phyloP scores from a whole-genome alignment of 371 early-diverging fungal species.

The Apophysomyces ossiformis region DNA sequence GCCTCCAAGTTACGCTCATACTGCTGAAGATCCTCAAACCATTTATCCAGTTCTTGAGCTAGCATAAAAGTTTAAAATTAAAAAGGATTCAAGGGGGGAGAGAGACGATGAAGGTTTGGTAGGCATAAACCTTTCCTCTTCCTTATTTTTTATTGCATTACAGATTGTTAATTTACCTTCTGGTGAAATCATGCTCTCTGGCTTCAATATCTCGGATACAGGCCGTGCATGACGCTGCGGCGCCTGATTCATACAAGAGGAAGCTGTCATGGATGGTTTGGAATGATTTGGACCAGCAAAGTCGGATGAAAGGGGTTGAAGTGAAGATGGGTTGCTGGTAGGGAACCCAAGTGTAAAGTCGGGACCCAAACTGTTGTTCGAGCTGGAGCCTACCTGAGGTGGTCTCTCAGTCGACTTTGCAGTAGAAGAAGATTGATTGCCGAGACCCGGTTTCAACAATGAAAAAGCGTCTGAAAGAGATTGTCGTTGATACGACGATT shows the following conservation, averaged over 20 bases:
- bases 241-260: conserved; percentile 1
- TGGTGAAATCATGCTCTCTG: conserved; percentile 40
- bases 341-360: conserved; percentile 15
- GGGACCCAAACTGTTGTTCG: not conserved
- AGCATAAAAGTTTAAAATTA: not conserved
- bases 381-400: conserved; percentile 7
- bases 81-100: not conserved
- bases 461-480: conserved; percentile 23
- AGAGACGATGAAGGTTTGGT: not conserved
- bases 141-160: too few species aligned
- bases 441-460: not conserved
- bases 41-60: conserved; percentile 84
- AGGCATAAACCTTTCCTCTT: too few species aligned
- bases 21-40: conserved; percentile 90
- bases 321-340: conserved; percentile 12
- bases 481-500: conserved; percentile 18
- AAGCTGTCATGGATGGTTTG: not conserved
- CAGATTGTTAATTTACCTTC: conserved; percentile 31
- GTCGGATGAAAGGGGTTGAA: conserved; percentile 18
- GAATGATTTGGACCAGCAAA: not conserved
- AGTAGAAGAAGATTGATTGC: conserved; percentile 12
- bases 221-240: conserved; percentile 36
- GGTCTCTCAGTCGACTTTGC: conserved; percentile 10
- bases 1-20: conserved; percentile 91
- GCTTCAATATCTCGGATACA: conserved; percentile 46